Evolutionary conservation across 306 rosid species (phyloP).

Genomic region (Sphenostylis stenocarpa): DNA sequence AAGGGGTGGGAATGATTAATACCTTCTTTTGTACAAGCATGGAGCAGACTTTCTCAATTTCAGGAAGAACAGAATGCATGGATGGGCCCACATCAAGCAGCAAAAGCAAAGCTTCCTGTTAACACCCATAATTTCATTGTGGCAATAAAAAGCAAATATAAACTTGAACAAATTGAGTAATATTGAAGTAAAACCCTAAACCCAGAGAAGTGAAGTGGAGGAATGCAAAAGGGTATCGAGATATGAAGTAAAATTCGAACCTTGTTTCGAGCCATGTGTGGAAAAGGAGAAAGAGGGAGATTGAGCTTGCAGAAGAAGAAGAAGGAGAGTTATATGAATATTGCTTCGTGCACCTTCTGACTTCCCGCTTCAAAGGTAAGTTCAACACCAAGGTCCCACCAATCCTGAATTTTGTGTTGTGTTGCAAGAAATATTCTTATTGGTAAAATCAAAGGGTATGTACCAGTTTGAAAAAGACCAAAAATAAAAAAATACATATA

Average conservation of each 20-base stretch:
- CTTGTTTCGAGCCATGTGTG: conserved; percentile 76
- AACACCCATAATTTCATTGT: not conserved
- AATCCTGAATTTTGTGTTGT: not conserved
- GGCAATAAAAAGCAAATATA: not conserved
- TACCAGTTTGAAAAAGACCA: too few relatives aligned
- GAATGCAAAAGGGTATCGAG: too few relatives aligned
- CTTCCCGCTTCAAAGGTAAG: conserved; percentile 27
- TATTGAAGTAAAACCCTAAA: conserved; percentile 35
- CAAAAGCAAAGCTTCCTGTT: conserved; percentile 73
- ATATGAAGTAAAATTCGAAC: conserved; percentile 30
- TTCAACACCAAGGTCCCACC: not conserved
- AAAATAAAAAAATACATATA: too few relatives aligned
- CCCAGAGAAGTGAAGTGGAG: not conserved
- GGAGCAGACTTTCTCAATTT: conserved; percentile 73
- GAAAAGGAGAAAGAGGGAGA: not conserved
- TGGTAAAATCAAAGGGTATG: too few relatives aligned
- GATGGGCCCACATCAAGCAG: conserved; percentile 91
- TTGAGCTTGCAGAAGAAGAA: conserved; percentile 18
- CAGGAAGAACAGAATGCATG: conserved; percentile 77
- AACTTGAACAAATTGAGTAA: not conserved
- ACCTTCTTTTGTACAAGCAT: conserved; percentile 79
- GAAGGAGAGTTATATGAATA: not conserved
- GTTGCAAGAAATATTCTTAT: too few relatives aligned
- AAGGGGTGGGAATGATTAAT: not conserved
- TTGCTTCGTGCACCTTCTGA: not conserved